Base-by-base conservation (phyloP, 2,329 filamentous ascomycete species). In the Penicillium sp. region DNA sequence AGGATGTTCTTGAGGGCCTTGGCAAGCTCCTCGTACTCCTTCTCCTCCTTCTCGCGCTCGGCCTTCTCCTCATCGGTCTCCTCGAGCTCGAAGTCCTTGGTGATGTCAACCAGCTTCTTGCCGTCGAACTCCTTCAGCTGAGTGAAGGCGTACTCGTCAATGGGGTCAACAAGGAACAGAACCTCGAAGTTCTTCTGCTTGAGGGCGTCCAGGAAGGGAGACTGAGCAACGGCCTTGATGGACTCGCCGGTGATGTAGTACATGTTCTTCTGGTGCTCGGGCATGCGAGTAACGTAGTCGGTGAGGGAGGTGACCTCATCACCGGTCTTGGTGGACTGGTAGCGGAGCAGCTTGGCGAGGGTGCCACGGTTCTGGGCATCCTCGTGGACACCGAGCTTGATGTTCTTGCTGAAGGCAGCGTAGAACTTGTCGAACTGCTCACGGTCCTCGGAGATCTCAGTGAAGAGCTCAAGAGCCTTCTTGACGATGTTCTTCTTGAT, bases 401-500 rank as follows among this genome's bases (percentile, higher is more conserved):
- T 88, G 90, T 99, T 99, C 91, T 99, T 99, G 87, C 89, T 90
- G 87, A 99, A 99, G 73, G 95, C 95, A 75, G 84, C 84, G 89
- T 99, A 99, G 89, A 99, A 99, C 89, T 99, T 99, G 88, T 99
- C 95, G 79, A 99, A 99, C 81, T 97, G 91, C 88, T 99, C 95
- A 82, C 96, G 96, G 83, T 99, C 95, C 86, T 99, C 95, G 58
- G 95, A 89, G 65, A 99, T 99, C 86, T 99, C 95, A 74, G 88
- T 87, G 90, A 99, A 99, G 79, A 99, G 91, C 86, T 99, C 95
- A 67, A 99, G 91, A 66, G 91, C 91, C 91, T 99, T 99, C 93
- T 98, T 99, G 86, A 99, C 93, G 67, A 99, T 96, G 89, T 99
- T 99, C 92, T 99, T 99, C 89, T 96, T 96, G 87, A 98, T 98